Base-by-base conservation (phyloP, 2,329 filamentous ascomycete species). In the Nakataea oryzae region DNA sequence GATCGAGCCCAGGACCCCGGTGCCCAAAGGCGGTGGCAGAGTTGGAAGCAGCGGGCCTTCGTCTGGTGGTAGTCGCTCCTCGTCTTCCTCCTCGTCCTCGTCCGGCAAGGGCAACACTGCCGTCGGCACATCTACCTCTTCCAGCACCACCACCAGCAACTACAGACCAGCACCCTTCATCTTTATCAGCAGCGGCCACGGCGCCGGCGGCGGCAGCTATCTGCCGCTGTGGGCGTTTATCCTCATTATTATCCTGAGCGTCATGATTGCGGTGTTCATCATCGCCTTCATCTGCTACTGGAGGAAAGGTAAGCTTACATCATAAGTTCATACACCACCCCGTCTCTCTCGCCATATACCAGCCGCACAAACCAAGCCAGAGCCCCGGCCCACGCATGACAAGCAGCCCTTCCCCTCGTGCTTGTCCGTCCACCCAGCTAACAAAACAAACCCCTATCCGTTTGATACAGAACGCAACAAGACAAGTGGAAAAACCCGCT, bases 1-100 rank as follows among this genome's bases (percentile, higher is more conserved):
- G 50, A 29, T 61, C 54, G 54, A 61, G n/a, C 28, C 28, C 28
- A 29, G 60, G 30, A 28, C 60, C 1, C 60, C 57, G 24, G 14
- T 59, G n/a, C 57, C 60, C 30, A 61, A 61, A 30, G 60, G 60
- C 30, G 60, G 60, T 7, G 60, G 60, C 24, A 27, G 30, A 13
- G 58, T 28, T 29, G 17, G 29, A 32, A 54, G 59, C 59, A 29
- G 26, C 59, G n/a, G 30, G 13, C 8, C 34, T 24, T 59, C 57
- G 14, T 61, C 59, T 13, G 32, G 54, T 54, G 9, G n/a, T 3
- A 41, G 17, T 7, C 27, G 54, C 30, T 5, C 24, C 7, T 27
- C 55, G 11, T 57, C 55, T 6, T 27, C n/a, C 26, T 26, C 26
- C 7, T 28, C 26, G 6, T 28, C 26, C n/a, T 28, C 24, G 17